Conservation (phyloP, 1,284 basidiomycete genomes). For the Lignosus rhinocerotis region DNA sequence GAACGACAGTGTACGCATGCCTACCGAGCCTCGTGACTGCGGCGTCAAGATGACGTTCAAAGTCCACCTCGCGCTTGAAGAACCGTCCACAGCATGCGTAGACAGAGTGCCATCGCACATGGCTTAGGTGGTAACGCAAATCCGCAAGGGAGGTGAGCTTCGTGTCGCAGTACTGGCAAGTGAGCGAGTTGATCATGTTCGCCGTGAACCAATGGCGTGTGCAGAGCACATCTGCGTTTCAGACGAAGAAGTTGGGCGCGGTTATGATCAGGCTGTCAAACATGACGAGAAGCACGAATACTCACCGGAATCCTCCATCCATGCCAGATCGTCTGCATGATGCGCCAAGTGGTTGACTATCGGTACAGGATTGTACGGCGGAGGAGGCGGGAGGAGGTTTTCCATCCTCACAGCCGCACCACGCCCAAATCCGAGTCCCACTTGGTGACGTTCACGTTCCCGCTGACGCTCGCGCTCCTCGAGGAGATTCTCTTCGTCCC, state of each 20-base stretch:
- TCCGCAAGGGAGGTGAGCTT: conserved; percentile 37
- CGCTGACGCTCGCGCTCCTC: conserved; percentile 37
- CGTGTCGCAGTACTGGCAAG: conserved; percentile 40
- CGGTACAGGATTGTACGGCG: conserved; percentile 5
- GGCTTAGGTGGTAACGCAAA: conserved; percentile 38
- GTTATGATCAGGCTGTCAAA: neutral
- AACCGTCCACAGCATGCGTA: conserved; percentile 44
- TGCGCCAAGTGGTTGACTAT: neutral
- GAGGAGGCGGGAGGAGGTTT: conserved; percentile 11
- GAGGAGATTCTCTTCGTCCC: conserved; percentile 43
- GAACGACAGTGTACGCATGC: conserved; percentile 6
- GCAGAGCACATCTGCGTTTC: conserved; percentile 30
- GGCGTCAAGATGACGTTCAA: conserved; percentile 32
- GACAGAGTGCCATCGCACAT: conserved; percentile 36
- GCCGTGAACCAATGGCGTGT: conserved; percentile 38
- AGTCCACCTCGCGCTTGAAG: conserved; percentile 38
- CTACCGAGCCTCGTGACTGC: neutral
- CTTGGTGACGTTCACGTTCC: conserved; percentile 14
- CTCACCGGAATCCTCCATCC: conserved; percentile 39
- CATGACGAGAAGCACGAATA: neutral
- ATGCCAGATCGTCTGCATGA: conserved; percentile 25
- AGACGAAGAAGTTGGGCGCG: neutral
- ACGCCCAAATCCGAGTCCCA: neutral
- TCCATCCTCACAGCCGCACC: neutral
- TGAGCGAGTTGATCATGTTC: conserved; percentile 36